A percentile compares a stretch with the other conserved stretches of the same genome.
Conservation (phyloP, 306 rosid genomes). For the Amphicarpaea edgeworthii region DNA sequence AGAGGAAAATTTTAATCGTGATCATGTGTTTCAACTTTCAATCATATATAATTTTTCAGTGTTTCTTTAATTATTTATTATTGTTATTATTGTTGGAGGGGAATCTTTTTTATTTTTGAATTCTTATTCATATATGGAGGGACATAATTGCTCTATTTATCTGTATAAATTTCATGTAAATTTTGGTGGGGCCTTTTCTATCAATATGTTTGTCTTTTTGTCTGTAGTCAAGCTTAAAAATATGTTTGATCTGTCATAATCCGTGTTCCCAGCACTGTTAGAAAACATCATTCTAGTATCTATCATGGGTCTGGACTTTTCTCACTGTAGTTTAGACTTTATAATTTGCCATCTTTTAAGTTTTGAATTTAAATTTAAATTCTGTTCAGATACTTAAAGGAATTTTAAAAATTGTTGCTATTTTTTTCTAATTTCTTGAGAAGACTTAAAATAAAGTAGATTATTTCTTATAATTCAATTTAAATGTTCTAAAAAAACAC, state of each 20-base stretch:
- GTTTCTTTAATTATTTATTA: conserved; percentile 17
- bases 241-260: conserved; percentile 43
- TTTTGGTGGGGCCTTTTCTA: conserved; percentile 44
- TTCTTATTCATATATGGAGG: conserved; percentile 44
- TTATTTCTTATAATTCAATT: not conserved
- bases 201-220: conserved; percentile 33
- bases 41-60: conserved; percentile 18
- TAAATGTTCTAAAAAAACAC: not conserved
- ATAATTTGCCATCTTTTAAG: conserved; percentile 5
- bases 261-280: conserved; percentile 33
- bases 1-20: conserved; percentile 33
- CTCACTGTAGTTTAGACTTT: not conserved
- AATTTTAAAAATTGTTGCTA: not conserved
- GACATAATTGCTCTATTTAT: conserved; percentile 37
- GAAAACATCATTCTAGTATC: conserved; percentile 22
- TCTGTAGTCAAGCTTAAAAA: conserved; percentile 24
- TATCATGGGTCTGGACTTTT: conserved; percentile 32
- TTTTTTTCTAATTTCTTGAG: not conserved
- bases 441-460: not conserved
- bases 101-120: conserved; percentile 38
- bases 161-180: conserved; percentile 47
- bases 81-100: conserved; percentile 40
- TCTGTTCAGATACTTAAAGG: not conserved
- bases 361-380: conserved; percentile 4
- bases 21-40: conserved; percentile 22